Evolutionary conservation across 169 alveolate genomes (phyloP).

Genomic region (Plasmodium relictum): DNA sequence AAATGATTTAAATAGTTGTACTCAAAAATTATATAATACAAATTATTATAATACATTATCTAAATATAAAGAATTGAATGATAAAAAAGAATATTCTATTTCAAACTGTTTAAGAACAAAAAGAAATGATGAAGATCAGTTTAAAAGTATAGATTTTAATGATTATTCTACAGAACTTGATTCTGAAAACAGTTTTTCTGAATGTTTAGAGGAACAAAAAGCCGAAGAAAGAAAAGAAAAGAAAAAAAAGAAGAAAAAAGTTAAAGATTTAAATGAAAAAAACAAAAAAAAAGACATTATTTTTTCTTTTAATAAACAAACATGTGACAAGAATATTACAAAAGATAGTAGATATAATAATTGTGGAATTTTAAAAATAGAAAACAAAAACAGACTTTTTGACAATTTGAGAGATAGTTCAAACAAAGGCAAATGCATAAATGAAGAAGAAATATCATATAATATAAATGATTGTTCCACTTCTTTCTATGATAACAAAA

Average conservation of each 20-base stretch:
- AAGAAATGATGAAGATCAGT: slow-evolving; percentile 4
- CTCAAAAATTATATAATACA: slow-evolving; percentile 32
- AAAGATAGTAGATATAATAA: no score
- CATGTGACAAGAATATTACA: no score
- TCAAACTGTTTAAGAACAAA: slow-evolving; percentile 19
- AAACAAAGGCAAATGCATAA: no score
- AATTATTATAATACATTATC: slow-evolving; percentile 42
- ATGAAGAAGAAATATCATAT: no score
- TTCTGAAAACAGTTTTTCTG: background rate
- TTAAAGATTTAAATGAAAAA: no score
- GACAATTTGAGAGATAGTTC: no score
- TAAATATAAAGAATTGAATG: background rate
- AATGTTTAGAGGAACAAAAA: slow-evolving; percentile 4
- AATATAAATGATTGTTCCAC: no score
- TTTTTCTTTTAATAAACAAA: slow-evolving; percentile 23
- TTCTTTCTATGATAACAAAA: no score
- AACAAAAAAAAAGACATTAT: slow-evolving; percentile 7
- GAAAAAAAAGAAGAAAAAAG: background rate
- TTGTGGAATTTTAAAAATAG: no score
- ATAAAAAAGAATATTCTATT: background rate
- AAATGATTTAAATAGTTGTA: slow-evolving; percentile 8
- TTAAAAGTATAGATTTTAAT: slow-evolving; percentile 16
- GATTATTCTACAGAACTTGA: background rate
- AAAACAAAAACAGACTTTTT: no score
- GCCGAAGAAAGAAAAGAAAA: background rate